These are phyloP conservation scores for Phytopythium aichiense DNA, from an alignment of 352 stramenopile genomes.

Conservation along the genomic window DNA sequence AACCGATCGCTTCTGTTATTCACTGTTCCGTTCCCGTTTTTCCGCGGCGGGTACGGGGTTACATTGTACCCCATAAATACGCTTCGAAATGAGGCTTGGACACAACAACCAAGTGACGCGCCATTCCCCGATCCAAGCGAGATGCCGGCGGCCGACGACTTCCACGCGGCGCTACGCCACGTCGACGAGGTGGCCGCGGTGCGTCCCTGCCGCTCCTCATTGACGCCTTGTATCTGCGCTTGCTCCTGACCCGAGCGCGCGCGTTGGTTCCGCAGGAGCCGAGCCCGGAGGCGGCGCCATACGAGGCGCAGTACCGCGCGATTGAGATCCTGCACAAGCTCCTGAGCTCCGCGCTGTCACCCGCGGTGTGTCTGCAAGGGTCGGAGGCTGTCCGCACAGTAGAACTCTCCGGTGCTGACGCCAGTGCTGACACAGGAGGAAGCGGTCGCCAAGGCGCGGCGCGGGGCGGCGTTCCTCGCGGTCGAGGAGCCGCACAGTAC, in stretches of 20 bases:
- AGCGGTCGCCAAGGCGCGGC: conserved; percentile 27
- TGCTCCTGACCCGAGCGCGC: too few species aligned
- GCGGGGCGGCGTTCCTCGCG: conserved; percentile 44
- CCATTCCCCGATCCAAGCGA: neutral
- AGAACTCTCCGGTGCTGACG: neutral
- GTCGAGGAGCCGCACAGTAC: conserved; percentile 66
- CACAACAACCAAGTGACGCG: too few species aligned
- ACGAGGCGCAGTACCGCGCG: conserved; percentile 45
- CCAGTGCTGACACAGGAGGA: conserved; percentile 23
- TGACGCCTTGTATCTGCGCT: too few species aligned
- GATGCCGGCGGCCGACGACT: conserved; percentile 18
- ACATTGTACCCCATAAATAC: too few species aligned
- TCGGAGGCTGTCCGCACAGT: neutral
- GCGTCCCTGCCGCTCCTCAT: conserved; percentile 2
- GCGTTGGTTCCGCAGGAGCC: conserved; percentile 22
- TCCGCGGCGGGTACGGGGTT: too few species aligned
- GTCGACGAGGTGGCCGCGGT: conserved; percentile 28
- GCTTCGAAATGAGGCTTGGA: too few species aligned
- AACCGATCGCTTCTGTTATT: too few species aligned
- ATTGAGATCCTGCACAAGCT: conserved; percentile 56
- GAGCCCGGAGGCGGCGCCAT: conserved; percentile 44
- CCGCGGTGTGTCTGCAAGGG: conserved; percentile 17
- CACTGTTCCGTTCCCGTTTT: too few species aligned
- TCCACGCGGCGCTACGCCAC: conserved; percentile 23
- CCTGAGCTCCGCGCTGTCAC: conserved; percentile 24